These are phyloP conservation scores for Lichina pygmaea DNA, from an alignment of 495 filamentous ascomycete genomes.

Conservation along the genomic window DNA sequence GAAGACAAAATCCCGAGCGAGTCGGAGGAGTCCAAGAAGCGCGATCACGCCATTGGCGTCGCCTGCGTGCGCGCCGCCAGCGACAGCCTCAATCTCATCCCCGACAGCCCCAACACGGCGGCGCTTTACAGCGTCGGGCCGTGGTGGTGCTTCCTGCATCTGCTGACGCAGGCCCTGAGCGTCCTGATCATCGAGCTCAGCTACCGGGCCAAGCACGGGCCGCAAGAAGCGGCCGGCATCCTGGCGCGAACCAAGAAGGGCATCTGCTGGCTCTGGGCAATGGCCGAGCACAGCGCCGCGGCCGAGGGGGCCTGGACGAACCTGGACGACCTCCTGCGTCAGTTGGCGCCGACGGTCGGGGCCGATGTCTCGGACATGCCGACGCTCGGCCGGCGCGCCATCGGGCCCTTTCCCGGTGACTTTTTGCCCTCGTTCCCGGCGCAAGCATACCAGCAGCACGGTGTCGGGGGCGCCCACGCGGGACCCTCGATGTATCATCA, in stretches of 20 bases:
- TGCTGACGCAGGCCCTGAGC: slow-evolving; percentile 30
- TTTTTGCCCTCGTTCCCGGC: too few species aligned
- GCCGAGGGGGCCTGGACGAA: slow-evolving; percentile 1
- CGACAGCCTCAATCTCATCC: slow-evolving; percentile 25
- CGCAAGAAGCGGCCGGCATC: background rate
- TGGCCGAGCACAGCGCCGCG: slow-evolving; percentile 1
- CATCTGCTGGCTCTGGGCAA: background rate
- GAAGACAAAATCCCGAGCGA: slow-evolving; percentile 19
- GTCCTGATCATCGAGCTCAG: slow-evolving; percentile 26
- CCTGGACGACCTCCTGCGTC: background rate
- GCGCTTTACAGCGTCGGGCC: slow-evolving; percentile 21
- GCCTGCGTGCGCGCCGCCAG: slow-evolving; percentile 31
- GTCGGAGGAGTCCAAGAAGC: slow-evolving; percentile 16
- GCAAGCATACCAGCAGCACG: too few species aligned
- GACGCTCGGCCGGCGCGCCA: too few species aligned
- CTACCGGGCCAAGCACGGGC: slow-evolving; percentile 1
- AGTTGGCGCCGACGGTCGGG: background rate
- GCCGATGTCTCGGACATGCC: background rate
- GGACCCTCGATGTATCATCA: too few species aligned
- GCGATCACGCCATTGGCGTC: slow-evolving; percentile 22
- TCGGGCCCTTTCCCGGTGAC: too few species aligned
- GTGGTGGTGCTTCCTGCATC: slow-evolving; percentile 39
- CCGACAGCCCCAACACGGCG: slow-evolving; percentile 12
- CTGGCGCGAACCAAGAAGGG: slow-evolving; percentile 1
- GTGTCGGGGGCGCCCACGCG: too few species aligned